phyloP scores from a whole-genome alignment of 2,329 filamentous ascomycete genomes.

The Penicillium sp. region DNA sequence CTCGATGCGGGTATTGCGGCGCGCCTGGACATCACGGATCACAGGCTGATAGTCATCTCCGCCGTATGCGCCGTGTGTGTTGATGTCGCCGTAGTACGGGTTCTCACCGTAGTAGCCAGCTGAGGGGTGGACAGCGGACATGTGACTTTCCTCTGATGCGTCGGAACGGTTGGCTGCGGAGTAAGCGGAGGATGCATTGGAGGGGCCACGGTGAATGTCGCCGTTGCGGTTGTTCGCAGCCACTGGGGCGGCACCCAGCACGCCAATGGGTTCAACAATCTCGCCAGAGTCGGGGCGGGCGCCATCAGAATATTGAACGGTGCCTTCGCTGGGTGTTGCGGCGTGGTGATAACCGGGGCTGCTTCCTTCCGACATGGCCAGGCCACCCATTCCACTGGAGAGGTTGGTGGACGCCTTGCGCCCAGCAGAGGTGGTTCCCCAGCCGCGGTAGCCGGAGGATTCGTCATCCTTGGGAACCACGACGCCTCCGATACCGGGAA shows the following conservation, averaged over 20 bases:
- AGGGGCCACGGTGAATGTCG: constrained; percentile 82
- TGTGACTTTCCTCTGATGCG: constrained; percentile 54
- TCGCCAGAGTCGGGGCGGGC: constrained; percentile 59
- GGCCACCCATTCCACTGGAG: constrained; percentile 65
- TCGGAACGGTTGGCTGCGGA: constrained; percentile 76
- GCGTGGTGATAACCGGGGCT: constrained; percentile 52
- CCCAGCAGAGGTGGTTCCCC: constrained; percentile 76
- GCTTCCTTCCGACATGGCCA: constrained; percentile 69
- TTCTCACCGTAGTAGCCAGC: constrained; percentile 55
- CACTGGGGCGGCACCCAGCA: constrained; percentile 66
- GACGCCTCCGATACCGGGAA: constrained; percentile 55
- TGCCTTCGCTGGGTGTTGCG: constrained; percentile 63
- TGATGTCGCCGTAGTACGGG: constrained; percentile 52
- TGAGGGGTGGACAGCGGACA: constrained; percentile 44
- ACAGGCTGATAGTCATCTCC: constrained; percentile 67
- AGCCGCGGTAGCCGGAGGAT: constrained; percentile 82
- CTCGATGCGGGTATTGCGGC: constrained; percentile 92
- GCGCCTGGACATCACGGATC: constrained; percentile 87
- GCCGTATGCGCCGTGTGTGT: constrained; percentile 52
- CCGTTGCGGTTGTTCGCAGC: constrained; percentile 61
- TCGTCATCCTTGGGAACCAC: constrained; percentile 67
- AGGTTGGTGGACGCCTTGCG: constrained; percentile 88
- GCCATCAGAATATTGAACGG: constrained; percentile 61
- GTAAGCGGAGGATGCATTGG: constrained; percentile 95
- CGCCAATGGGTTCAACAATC: constrained; percentile 78